Evolutionary conservation across 164 flowering plant genomes (phyloP).

Genomic region (Nymphaea thermarum): DNA sequence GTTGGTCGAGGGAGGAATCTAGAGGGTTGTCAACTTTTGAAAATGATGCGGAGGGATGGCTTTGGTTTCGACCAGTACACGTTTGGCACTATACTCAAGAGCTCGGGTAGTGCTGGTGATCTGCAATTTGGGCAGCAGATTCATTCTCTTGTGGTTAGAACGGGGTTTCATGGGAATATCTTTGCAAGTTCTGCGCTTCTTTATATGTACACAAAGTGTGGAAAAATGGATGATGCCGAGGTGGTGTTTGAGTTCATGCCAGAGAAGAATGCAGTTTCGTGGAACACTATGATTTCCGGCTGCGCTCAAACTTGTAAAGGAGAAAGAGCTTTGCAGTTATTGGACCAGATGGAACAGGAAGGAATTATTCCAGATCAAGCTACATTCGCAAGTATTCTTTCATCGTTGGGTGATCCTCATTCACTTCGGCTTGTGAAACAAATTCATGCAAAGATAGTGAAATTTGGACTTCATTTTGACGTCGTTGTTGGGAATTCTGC

Average conservation of each 20-base stretch:
- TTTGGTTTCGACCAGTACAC: conserved; percentile 42
- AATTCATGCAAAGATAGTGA: conserved; percentile 48
- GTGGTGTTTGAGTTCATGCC: conserved; percentile 34
- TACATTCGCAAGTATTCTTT: conserved; percentile 58
- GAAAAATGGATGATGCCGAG: conserved; percentile 42
- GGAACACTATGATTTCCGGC: conserved; percentile 70
- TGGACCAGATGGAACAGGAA: conserved; percentile 47
- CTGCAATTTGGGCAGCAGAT: conserved; percentile 38
- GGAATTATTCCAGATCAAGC: conserved; percentile 48
- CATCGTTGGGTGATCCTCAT: conserved; percentile 37
- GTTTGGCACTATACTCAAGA: conserved; percentile 63
- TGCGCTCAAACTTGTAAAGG: conserved; percentile 30
- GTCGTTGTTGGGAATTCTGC: conserved; percentile 48
- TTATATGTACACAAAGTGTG: conserved; percentile 77
- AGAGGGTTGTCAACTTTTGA: conserved; percentile 27
- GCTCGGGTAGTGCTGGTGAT: conserved; percentile 20
- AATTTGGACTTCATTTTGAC: conserved; percentile 29
- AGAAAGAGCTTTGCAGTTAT: conserved; percentile 29
- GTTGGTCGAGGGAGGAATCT: conserved; percentile 28
- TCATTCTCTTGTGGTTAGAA: conserved; percentile 43
- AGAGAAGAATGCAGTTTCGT: conserved; percentile 44
- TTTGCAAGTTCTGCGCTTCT: conserved; percentile 55
- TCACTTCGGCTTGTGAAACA: conserved; percentile 28
- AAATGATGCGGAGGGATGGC: conserved; percentile 35
- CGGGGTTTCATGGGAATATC: conserved; percentile 39